phyloP scores from a whole-genome alignment of 1,139 yeast species.

The Zygosaccharomyces sapae region DNA sequence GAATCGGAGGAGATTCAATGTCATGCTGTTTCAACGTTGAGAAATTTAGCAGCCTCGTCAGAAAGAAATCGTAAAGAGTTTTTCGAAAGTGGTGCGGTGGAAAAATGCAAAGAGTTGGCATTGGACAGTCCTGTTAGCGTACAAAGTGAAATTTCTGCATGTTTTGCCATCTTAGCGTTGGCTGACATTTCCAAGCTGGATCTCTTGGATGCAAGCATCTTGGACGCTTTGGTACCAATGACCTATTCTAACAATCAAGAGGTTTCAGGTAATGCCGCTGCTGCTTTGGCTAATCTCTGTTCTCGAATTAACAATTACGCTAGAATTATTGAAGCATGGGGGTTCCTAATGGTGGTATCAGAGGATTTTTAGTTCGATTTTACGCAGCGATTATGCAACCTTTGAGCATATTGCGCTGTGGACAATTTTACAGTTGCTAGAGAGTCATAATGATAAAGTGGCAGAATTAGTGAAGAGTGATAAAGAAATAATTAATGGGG shows the following conservation, averaged over 20 bases:
- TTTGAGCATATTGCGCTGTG: slow-evolving; percentile 97
- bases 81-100: slow-evolving; percentile 93
- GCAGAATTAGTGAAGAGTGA: slow-evolving; percentile 59
- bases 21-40: slow-evolving; percentile 91
- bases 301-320: slow-evolving; percentile 76
- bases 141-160: slow-evolving; percentile 94
- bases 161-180: slow-evolving; percentile 91
- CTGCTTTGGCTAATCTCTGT: slow-evolving; percentile 93
- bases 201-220: slow-evolving; percentile 75
- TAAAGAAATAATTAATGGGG: slow-evolving; percentile 53
- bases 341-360: slow-evolving; percentile 80
- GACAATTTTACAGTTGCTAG: slow-evolving; percentile 91
- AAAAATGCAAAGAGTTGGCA: slow-evolving; percentile 85
- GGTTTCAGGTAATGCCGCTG: slow-evolving; percentile 97
- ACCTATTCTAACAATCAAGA: slow-evolving; percentile 86
- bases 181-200: slow-evolving; percentile 92
- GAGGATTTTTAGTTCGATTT: slow-evolving; percentile 76
- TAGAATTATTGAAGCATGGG: slow-evolving; percentile 77
- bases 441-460: slow-evolving; percentile 73
- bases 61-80: slow-evolving; percentile 90
- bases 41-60: slow-evolving; percentile 93
- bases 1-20: slow-evolving; percentile 96
- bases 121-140: slow-evolving; percentile 80
- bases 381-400: slow-evolving; percentile 85
- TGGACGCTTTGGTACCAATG: slow-evolving; percentile 85